phyloP scores from a whole-genome alignment of 768 basidiomycete genomes.

The Auricularia cornea region DNA sequence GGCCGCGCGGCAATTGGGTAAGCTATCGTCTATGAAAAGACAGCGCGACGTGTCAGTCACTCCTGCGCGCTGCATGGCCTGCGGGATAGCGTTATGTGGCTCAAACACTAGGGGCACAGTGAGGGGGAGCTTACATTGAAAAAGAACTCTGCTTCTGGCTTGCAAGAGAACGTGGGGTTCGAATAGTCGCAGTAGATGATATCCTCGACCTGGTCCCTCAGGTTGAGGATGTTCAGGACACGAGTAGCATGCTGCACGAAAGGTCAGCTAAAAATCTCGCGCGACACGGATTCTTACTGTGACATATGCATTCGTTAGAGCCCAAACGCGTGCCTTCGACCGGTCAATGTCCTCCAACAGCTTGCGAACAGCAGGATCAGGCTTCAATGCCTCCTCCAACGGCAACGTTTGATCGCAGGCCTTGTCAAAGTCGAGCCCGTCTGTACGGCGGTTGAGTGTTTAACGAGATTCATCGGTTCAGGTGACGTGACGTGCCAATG shows the following conservation, averaged over 20 bases:
- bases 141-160: conserved; percentile 72
- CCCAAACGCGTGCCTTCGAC: conserved; percentile 73
- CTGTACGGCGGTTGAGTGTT: conserved; percentile 26
- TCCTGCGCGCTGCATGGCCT: conserved; percentile 61
- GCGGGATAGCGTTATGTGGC: conserved; percentile 6
- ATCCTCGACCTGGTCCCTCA: conserved; percentile 66
- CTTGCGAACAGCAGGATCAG: conserved; percentile 50
- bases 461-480: neutral
- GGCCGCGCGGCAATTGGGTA: conserved; percentile 61
- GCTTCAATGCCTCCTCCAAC: conserved; percentile 68
- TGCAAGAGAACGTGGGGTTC: conserved; percentile 60
- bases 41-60: conserved; percentile 60
- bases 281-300: conserved; percentile 36
- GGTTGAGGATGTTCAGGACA: conserved; percentile 62
- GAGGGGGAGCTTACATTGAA: conserved; percentile 34
- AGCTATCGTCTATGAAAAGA: conserved; percentile 74
- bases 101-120: neutral
- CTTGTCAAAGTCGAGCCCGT: conserved; percentile 75
- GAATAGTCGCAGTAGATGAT: conserved; percentile 75
- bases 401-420: conserved; percentile 81
- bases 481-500: conserved; percentile 41
- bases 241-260: conserved; percentile 63
- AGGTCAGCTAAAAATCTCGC: conserved; percentile 4
- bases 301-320: conserved; percentile 75
- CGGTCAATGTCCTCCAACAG: conserved; percentile 75